Base-by-base conservation (phyloP, 192 early-diverging fungal species). In the Rhizophagus sp. region DNA sequence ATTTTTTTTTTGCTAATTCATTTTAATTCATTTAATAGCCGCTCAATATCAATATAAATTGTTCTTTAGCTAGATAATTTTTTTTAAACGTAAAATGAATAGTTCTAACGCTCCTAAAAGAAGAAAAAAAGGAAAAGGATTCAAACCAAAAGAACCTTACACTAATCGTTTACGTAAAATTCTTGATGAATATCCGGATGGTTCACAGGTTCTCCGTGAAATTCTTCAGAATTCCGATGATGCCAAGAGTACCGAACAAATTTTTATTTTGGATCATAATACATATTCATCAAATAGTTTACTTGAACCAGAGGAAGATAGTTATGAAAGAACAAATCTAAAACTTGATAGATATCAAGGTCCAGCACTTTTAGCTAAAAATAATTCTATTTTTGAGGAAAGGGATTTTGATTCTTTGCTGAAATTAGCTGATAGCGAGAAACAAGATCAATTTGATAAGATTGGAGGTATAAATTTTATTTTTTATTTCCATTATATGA, bases 181-280 rank as follows among this genome's bases (percentile, higher is more conserved):
- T 12, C 80, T 86, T 1, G 78, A 82, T n/a, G 85, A 86, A 17
- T 86, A 86, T 24, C 85, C 85, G 1, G 85, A 86, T 39, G 84
- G 85, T 1, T 79, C 85, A 2, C 85, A 86, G 49, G 82, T 86
- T 52, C 75, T 84, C 1, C 79, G 85, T 19, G 85, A 86, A 64
- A 85, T 85, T 41, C 25, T 87, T 2, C 85, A 87, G 52, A 87
- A 87, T 27, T 84, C 85, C 0, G 82, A 85, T 15, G 73, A 74
- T 57, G 30, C 73, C 2, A 19, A n/a, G 24, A 61, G 49, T 57
- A 50, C 49, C 10, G 27, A 39, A 49, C 52, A 74, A 61, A 25
- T 27, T 25, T 50, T 74, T 33, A 74, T 74, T 33, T 19, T 74
- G 12, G 73, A 74, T 33, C 15, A 74, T 33, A 50, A 61, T 74